A percentile compares a stretch with the other conserved stretches of the same genome.
phyloP scores from a whole-genome alignment of 768 basidiomycete species.

The Cytidiella melzeri region DNA sequence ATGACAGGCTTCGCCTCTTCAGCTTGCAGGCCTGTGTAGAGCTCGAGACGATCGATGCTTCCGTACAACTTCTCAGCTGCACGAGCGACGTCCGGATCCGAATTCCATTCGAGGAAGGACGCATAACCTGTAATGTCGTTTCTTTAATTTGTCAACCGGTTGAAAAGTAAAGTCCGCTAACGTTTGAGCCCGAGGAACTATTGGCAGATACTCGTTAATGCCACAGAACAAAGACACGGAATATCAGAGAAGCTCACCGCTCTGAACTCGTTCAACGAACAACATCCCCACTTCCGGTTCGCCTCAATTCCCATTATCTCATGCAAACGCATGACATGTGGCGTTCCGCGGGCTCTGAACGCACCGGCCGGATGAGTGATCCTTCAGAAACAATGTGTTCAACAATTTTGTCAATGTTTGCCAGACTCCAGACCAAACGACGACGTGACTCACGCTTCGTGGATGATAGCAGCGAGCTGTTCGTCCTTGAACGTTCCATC shows the following conservation, averaged over 20 bases:
- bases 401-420: not conserved
- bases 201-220: not conserved
- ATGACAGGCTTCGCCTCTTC: conserved; percentile 71
- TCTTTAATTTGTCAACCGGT: not conserved
- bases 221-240: not conserved
- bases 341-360: conserved; percentile 75
- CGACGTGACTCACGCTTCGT: conserved; percentile 49
- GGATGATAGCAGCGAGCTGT: conserved; percentile 60
- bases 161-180: conserved; percentile 25
- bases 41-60: conserved; percentile 67
- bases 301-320: conserved; percentile 84
- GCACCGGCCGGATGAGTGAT: conserved; percentile 66
- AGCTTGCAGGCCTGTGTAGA: conserved; percentile 78
- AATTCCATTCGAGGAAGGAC: conserved; percentile 79
- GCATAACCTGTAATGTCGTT: conserved; percentile 43
- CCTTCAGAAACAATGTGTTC: conserved; percentile 30
- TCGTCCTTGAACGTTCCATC: conserved; percentile 63
- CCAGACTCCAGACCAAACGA: not conserved
- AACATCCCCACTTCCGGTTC: conserved; percentile 73
- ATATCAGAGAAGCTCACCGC: conserved; percentile 33
- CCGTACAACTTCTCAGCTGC: conserved; percentile 77
- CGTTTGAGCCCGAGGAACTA: conserved; percentile 72
- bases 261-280: conserved; percentile 80
- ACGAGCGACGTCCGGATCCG: conserved; percentile 56
- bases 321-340: conserved; percentile 61